Conservation (phyloP, 2,329 filamentous ascomycete genomes). For the Juglanconis oblonga region DNA sequence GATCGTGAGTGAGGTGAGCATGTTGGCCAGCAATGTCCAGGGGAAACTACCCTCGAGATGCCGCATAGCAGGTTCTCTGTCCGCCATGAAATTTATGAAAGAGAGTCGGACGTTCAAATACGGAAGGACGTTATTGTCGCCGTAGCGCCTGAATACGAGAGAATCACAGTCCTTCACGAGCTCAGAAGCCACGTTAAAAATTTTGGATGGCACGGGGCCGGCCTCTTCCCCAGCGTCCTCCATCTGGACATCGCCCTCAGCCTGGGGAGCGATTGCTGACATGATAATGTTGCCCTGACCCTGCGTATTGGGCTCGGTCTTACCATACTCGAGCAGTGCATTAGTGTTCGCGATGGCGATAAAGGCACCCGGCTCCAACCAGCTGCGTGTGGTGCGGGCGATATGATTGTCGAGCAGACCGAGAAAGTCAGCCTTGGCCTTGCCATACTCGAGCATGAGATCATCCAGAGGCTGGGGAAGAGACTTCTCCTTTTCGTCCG, state of each 20-base stretch:
- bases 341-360: conserved; percentile 58
- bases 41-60: conserved; percentile 40
- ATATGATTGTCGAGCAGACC: conserved; percentile 56
- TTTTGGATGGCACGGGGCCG: conserved; percentile 19
- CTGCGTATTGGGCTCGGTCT: conserved; percentile 13
- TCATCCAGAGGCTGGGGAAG: conserved; percentile 27
- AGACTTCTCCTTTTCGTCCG: conserved; percentile 9
- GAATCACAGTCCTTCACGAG: conserved; percentile 44
- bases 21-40: conserved; percentile 35
- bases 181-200: conserved; percentile 33
- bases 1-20: conserved; percentile 34
- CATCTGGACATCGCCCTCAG: conserved; percentile 4
- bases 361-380: conserved; percentile 52
- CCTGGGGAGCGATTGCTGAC: conserved; percentile 29
- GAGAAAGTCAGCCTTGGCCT: conserved; percentile 42
- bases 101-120: conserved; percentile 62
- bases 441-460: conserved; percentile 8
- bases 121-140: conserved; percentile 58
- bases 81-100: conserved; percentile 50
- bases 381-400: conserved; percentile 43
- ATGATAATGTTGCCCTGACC: conserved; percentile 39
- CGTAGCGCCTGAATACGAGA: conserved; percentile 48
- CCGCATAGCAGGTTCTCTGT: conserved; percentile 38
- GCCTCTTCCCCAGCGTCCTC: background rate
- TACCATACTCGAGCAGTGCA: conserved; percentile 52